Base-by-base conservation (phyloP, 805 yeast species). In the Jamesozyma gamospora region DNA sequence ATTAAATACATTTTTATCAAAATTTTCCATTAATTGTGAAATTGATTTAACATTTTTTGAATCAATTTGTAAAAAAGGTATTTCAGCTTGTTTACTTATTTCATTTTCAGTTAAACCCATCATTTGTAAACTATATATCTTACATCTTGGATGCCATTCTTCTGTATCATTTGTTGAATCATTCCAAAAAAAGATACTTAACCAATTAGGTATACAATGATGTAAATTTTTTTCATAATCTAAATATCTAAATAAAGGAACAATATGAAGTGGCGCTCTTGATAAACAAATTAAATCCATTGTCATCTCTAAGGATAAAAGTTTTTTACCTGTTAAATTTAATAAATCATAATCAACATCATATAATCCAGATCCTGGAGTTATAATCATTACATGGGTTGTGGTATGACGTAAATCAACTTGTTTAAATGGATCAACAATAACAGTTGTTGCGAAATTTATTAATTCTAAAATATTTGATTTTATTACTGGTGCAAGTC, bases 21-120 rank as follows among this genome's bases (percentile, higher is more conserved):
- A 83, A 2, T 63, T 64, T 25, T 73, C 74, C 82, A 85, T 83
- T 5, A 78, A 70, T 28, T 76, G 80, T 1, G 69, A 48, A 28
- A 79, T 65, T 0, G 79, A 66, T 36, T 56, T 56, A 4, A 63
- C 52, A 19, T 43, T 42, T 35, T 38, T 38, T 5, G 43, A 21
- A 41, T 55, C 42, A 1, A 50, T 51, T 11, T 66, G 69, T 37
- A 87, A 62, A 37, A 79, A 71, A 14, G 77, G 79, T 10, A 88
- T 72, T 8, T 77, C 74, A 7, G 82, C 74, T 21, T 55, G 54
- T 11, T 81, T 75, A 47, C 78, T 76, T 41, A 79, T 66, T 52
- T 92, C 96, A 50, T 84, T 85, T 52, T 90, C 97, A 80, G 90
- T 86, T 7, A 92, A 74, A 0, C 97, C 97, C 94, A 90, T 90